Percentiles rank a stretch among this genome's conserved stretches.
phyloP scores from a whole-genome alignment of 495 filamentous ascomycete species.

The Tuber borchii region DNA sequence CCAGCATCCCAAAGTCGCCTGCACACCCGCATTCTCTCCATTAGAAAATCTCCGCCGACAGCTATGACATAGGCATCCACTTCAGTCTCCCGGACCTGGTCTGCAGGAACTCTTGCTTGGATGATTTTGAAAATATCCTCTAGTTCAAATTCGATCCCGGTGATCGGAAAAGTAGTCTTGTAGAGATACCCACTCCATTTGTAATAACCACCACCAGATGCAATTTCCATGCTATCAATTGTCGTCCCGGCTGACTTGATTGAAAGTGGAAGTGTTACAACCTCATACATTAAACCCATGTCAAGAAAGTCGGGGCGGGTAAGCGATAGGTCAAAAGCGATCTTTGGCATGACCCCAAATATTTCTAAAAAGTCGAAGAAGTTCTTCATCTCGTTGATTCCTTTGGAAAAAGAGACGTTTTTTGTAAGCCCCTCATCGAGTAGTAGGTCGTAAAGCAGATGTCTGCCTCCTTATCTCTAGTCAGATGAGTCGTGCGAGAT shows the following conservation, averaged over 20 bases:
- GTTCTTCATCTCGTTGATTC: conserved; percentile 69
- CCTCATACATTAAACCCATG: conserved; percentile 84
- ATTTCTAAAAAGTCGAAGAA: conserved; percentile 73
- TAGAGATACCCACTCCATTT: conserved; percentile 73
- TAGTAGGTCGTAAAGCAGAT: conserved; percentile 61
- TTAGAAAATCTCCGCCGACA: conserved; percentile 71
- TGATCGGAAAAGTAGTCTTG: conserved; percentile 74
- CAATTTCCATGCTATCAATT: not conserved
- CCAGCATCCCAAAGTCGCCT: conserved; percentile 66
- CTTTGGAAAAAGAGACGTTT: conserved; percentile 66
- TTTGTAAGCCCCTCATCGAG: conserved; percentile 56
- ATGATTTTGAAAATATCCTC: conserved; percentile 87
- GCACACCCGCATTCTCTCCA: conserved; percentile 69
- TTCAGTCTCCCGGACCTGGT: conserved; percentile 56
- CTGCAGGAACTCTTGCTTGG: conserved; percentile 53
- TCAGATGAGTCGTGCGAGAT: not conserved
- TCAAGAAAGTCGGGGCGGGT: conserved; percentile 50
- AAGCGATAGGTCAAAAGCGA: conserved; percentile 44
- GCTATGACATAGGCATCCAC: conserved; percentile 85
- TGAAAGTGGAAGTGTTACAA: conserved; percentile 60
- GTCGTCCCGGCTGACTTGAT: conserved; percentile 24
- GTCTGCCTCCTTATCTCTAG: conserved; percentile 40
- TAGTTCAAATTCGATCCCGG: conserved; percentile 88
- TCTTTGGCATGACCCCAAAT: conserved; percentile 57
- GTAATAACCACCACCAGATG: conserved; percentile 1